A percentile compares a stretch with the other conserved stretches of the same genome.
Evolutionary conservation across 768 basidiomycete genomes (phyloP).

Genomic region (Trametes coccinea): DNA sequence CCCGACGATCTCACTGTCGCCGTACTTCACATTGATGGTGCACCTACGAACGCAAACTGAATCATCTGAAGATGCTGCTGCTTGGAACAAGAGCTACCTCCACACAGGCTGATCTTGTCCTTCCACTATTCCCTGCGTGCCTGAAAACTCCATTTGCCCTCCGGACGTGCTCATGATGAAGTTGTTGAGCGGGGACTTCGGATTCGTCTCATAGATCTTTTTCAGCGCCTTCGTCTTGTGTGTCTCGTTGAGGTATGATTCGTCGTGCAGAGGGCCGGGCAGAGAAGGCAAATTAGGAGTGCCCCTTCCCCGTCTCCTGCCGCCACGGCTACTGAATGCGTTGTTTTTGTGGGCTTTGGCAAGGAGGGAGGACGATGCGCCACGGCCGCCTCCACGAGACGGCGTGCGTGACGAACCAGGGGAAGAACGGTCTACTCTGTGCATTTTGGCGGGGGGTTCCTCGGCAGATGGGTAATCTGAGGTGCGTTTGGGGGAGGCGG

Average conservation of each 20-base stretch:
- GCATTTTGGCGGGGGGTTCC: slow-evolving; percentile 23
- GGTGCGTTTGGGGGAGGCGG: slow-evolving; percentile 14
- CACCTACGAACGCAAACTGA: slow-evolving; percentile 32
- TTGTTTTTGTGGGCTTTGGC: slow-evolving; percentile 23
- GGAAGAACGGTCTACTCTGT: slow-evolving; percentile 16
- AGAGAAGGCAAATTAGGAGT: slow-evolving; percentile 17
- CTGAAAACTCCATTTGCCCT: slow-evolving; percentile 32
- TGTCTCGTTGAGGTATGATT: slow-evolving; percentile 32
- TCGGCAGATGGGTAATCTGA: slow-evolving; percentile 19
- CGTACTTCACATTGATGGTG: slow-evolving; percentile 35
- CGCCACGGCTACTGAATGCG: slow-evolving; percentile 15
- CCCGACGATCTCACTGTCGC: slow-evolving; percentile 20
- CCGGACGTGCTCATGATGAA: slow-evolving; percentile 29
- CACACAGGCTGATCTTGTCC: slow-evolving; percentile 37
- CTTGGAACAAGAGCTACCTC: slow-evolving; percentile 41
- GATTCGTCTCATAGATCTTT: slow-evolving; percentile 40
- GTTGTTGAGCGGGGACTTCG: slow-evolving; percentile 55
- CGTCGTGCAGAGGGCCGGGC: slow-evolving; percentile 40
- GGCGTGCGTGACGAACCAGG: slow-evolving; percentile 3
- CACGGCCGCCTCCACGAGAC: slow-evolving; percentile 10
- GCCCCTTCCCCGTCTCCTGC: slow-evolving; percentile 5
- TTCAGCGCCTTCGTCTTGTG: slow-evolving; percentile 33
- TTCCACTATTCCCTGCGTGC: slow-evolving; percentile 30
- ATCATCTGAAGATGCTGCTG: not conserved
- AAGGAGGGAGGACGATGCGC: slow-evolving; percentile 19